These are phyloP conservation scores for Colletotrichum karsti DNA, from an alignment of 2,329 filamentous ascomycete species.

Conservation along the genomic window DNA sequence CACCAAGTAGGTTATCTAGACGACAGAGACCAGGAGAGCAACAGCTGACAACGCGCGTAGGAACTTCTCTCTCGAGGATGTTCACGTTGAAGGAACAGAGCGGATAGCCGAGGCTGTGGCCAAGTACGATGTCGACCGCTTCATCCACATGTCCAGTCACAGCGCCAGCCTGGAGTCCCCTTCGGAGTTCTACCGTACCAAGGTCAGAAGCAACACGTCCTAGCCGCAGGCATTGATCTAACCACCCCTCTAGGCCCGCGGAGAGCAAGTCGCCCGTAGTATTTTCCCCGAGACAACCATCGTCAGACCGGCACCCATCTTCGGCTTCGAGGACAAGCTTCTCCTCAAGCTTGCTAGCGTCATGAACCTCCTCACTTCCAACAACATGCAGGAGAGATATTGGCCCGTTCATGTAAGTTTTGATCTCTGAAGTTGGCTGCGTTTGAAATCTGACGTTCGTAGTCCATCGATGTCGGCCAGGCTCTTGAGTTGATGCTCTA, in stretches of 20 bases:
- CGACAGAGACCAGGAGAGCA: neutral
- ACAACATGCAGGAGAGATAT: conserved; percentile 92
- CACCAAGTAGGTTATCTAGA: conserved; percentile 75
- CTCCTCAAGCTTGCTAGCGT: conserved; percentile 85
- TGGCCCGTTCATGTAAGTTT: conserved; percentile 84
- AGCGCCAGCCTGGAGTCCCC: conserved; percentile 83
- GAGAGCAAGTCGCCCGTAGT: conserved; percentile 83
- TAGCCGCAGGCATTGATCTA: neutral
- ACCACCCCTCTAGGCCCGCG: conserved; percentile 64
- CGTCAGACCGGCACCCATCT: conserved; percentile 91
- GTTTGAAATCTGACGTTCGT: conserved; percentile 4
- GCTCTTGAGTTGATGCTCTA: conserved; percentile 91
- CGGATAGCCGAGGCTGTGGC: conserved; percentile 93
- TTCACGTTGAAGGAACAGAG: conserved; percentile 91
- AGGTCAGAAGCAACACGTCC: conserved; percentile 58
- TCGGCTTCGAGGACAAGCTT: conserved; percentile 93
- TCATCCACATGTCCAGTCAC: conserved; percentile 95
- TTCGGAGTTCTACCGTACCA: conserved; percentile 91
- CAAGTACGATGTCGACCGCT: conserved; percentile 98
- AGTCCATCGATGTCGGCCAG: conserved; percentile 89
- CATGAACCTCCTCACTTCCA: conserved; percentile 86
- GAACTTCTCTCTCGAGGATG: conserved; percentile 93
- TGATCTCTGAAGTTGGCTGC: neutral
- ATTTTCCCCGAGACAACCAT: conserved; percentile 98
- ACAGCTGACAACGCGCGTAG: conserved; percentile 55